A percentile compares a stretch with the other conserved stretches of the same genome.
Evolutionary conservation across 2,329 filamentous ascomycete species (phyloP).

Genomic region (Claviceps humidiphila): DNA sequence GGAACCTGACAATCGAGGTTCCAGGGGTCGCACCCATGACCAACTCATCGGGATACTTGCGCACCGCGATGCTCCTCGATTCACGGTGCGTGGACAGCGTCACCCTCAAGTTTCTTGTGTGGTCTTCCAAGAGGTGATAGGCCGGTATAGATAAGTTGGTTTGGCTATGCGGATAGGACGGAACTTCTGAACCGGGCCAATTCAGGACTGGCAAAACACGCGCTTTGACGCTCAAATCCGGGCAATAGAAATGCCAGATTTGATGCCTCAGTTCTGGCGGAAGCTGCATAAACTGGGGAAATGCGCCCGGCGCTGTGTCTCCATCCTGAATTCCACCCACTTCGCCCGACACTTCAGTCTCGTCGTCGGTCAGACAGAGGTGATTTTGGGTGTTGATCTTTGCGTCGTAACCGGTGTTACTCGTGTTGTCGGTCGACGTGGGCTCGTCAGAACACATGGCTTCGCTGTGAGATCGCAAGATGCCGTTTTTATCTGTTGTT

Average conservation of each 20-base stretch:
- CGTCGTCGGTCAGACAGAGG: slow-evolving; percentile 5
- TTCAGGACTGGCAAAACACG: slow-evolving; percentile 11
- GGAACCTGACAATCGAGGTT: slow-evolving; percentile 17
- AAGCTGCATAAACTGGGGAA: slow-evolving; percentile 15
- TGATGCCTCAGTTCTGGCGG: slow-evolving; percentile 22
- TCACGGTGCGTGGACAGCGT: slow-evolving; percentile 23
- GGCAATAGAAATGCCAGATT: slow-evolving; percentile 22
- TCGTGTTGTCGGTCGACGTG: slow-evolving; percentile 1
- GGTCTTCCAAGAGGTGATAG: slow-evolving; percentile 12
- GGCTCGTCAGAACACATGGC: slow-evolving; percentile 1
- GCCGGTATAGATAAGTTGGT: slow-evolving; percentile 9
- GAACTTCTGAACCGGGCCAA: neutral
- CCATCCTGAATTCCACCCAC: neutral
- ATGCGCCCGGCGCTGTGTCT: slow-evolving; percentile 1
- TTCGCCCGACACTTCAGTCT: slow-evolving; percentile 5
- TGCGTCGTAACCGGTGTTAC: slow-evolving; percentile 2
- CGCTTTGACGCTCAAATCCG: slow-evolving; percentile 12
- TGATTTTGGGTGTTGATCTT: neutral
- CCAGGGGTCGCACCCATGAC: slow-evolving; percentile 13
- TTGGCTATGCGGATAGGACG: neutral
- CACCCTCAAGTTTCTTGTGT: slow-evolving; percentile 16
- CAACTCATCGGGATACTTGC: slow-evolving; percentile 20
- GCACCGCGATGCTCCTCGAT: slow-evolving; percentile 20
- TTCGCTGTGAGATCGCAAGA: neutral
- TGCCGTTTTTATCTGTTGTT: no score